Evolutionary conservation across 192 early-diverging fungal genomes (phyloP).

Genomic region (Entrophospora sp.): DNA sequence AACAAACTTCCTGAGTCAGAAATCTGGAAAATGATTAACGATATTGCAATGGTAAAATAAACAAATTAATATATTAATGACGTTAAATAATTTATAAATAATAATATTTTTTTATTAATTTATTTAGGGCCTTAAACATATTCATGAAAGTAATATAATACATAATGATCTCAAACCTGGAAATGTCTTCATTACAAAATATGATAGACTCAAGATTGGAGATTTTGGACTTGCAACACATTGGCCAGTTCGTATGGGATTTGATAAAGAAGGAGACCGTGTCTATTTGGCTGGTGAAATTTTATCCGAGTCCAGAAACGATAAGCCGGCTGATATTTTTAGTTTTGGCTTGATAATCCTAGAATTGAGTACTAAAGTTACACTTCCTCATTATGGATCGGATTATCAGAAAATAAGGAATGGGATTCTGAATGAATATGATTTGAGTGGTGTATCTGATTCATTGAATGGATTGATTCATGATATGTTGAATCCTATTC

Average conservation of each 20-base stretch:
- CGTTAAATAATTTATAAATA: not conserved
- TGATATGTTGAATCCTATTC: not conserved
- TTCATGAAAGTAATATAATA: slow-evolving; percentile 63
- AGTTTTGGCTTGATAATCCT: slow-evolving; percentile 87
- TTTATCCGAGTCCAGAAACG: slow-evolving; percentile 56
- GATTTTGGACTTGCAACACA: slow-evolving; percentile 83
- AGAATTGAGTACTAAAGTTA: slow-evolving; percentile 77
- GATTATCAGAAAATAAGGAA: slow-evolving; percentile 79
- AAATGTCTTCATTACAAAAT: slow-evolving; percentile 67
- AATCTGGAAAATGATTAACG: slow-evolving; percentile 67
- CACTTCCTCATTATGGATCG: slow-evolving; percentile 80
- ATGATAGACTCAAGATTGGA: slow-evolving; percentile 70
- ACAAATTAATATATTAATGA: not conserved
- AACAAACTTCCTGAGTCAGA: slow-evolving; percentile 50
- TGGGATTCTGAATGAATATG: slow-evolving; percentile 49
- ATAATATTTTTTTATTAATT: slow-evolving; percentile 17
- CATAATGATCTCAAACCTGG: slow-evolving; percentile 89
- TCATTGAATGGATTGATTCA: not conserved
- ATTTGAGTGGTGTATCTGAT: not conserved
- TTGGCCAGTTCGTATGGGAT: slow-evolving; percentile 37
- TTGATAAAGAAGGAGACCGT: slow-evolving; percentile 81
- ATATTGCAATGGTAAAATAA: slow-evolving; percentile 40
- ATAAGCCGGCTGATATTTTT: slow-evolving; percentile 69
- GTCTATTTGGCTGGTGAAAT: slow-evolving; percentile 88
- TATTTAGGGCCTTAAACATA: slow-evolving; percentile 52